These are phyloP conservation scores for Capsicum baccatum DNA, from an alignment of 257 asterid species.

Conservation along the genomic window DNA sequence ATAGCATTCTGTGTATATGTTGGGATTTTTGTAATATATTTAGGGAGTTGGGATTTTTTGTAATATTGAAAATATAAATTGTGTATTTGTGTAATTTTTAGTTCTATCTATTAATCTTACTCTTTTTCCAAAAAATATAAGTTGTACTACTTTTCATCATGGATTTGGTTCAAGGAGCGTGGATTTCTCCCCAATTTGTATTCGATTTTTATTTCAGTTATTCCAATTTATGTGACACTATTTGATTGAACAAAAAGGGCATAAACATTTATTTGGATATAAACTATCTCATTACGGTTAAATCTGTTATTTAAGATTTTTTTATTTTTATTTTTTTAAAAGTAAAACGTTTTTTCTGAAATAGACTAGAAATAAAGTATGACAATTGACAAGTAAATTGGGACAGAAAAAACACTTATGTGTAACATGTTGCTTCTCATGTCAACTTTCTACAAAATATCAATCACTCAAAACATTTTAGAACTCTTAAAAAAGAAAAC, in stretches of 20 bases:
- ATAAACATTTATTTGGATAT: rapidly evolving
- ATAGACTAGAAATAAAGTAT: not conserved
- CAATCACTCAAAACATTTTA: not conserved
- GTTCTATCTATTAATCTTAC: too few species aligned
- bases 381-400: not conserved
- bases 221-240: not conserved
- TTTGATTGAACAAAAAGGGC: not conserved
- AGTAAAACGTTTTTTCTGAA: not conserved
- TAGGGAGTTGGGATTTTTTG: too few species aligned
- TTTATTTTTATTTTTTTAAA: not conserved
- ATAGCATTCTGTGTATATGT: too few species aligned
- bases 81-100: too few species aligned
- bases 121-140: not conserved
- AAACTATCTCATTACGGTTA: rapidly evolving
- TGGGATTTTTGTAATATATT: too few species aligned
- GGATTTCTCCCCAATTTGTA: not conserved
- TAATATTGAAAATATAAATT: too few species aligned
- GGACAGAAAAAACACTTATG: not conserved
- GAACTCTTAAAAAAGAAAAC: not conserved
- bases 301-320: not conserved
- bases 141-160: not conserved
- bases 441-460: not conserved
- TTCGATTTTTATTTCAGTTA: not conserved
- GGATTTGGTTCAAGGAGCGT: not conserved
- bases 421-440: not conserved